A percentile compares a stretch with the other conserved stretches of the same genome.
Conservation (phyloP, 2,329 filamentous ascomycete genomes). For the Pseudogymnoascus sp. region DNA sequence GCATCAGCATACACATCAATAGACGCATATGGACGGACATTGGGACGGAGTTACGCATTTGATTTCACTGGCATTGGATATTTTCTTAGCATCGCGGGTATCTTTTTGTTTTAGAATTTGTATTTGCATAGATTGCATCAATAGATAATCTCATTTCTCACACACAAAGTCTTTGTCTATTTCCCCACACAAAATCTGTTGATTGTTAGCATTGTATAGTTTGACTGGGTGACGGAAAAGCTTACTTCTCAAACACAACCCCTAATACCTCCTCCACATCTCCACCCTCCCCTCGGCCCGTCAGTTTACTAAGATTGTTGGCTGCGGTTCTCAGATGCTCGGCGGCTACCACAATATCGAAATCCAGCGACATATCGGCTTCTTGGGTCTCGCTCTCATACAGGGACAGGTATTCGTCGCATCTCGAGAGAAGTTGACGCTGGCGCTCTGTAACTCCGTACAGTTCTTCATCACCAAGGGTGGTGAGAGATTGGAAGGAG, state of each 20-base stretch:
- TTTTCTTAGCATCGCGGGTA: neutral
- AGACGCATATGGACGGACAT: neutral
- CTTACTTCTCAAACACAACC: constrained; percentile 91
- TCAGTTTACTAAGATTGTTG: constrained; percentile 74
- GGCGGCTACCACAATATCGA: constrained; percentile 83
- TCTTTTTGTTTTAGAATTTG: neutral
- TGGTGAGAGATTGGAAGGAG: constrained; percentile 64
- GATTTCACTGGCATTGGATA: neutral
- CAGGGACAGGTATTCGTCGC: constrained; percentile 60
- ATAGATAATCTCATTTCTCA: constrained; percentile 7
- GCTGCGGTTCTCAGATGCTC: constrained; percentile 80
- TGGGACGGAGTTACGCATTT: constrained; percentile 1
- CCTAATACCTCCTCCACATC: constrained; percentile 95
- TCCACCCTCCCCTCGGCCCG: constrained; percentile 72
- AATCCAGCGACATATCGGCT: constrained; percentile 35
- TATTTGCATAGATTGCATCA: constrained; percentile 8
- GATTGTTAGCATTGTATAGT: neutral
- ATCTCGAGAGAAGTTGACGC: constrained; percentile 68
- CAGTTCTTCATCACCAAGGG: constrained; percentile 70
- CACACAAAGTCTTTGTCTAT: neutral
- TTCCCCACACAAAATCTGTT: constrained; percentile 4
- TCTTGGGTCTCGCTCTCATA: constrained; percentile 56
- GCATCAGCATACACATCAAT: neutral
- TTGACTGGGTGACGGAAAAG: neutral
- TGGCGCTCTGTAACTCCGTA: constrained; percentile 89